A percentile compares a stretch with the other conserved stretches of the same genome.
phyloP scores from a whole-genome alignment of 2,329 filamentous ascomycete genomes.

The Stagonosporopsis cucurbitacearum region DNA sequence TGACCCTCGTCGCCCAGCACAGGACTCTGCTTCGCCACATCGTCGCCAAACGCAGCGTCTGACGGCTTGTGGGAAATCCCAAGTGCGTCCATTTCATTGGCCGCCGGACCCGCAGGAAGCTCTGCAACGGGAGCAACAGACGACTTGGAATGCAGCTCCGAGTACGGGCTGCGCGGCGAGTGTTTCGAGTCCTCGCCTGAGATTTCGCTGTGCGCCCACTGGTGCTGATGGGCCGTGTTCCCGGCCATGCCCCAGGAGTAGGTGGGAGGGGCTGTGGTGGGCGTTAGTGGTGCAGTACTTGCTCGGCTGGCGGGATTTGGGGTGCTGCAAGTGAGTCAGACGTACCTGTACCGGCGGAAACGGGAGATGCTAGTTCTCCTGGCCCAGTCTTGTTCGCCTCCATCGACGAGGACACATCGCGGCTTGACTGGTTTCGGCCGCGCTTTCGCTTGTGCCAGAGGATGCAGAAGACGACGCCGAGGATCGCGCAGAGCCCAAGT shows the following conservation, averaged over 20 bases:
- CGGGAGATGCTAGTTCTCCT: neutral
- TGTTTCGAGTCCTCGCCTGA: constrained; percentile 5
- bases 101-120: constrained; percentile 4
- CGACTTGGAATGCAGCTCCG: constrained; percentile 8
- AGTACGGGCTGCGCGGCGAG: neutral
- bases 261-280: constrained; percentile 3
- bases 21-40: neutral
- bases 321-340: neutral
- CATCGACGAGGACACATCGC: neutral
- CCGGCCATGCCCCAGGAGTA: constrained; percentile 6
- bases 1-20: neutral
- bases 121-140: constrained; percentile 5
- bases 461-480: constrained; percentile 5
- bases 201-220: constrained; percentile 3
- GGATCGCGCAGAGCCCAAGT: neutral
- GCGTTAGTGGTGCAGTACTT: neutral
- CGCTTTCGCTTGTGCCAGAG: constrained; percentile 4
- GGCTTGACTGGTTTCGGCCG: neutral
- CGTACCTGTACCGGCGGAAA: constrained; percentile 5
- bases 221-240: neutral
- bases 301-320: neutral
- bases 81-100: constrained; percentile 7
- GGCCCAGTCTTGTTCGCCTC: constrained; percentile 4
- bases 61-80: neutral
- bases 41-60: neutral